Evolutionary conservation across 768 basidiomycete genomes (phyloP), one percentile per base, ranked within the genome.

Genomic region (Panellus pusillus): DNA sequence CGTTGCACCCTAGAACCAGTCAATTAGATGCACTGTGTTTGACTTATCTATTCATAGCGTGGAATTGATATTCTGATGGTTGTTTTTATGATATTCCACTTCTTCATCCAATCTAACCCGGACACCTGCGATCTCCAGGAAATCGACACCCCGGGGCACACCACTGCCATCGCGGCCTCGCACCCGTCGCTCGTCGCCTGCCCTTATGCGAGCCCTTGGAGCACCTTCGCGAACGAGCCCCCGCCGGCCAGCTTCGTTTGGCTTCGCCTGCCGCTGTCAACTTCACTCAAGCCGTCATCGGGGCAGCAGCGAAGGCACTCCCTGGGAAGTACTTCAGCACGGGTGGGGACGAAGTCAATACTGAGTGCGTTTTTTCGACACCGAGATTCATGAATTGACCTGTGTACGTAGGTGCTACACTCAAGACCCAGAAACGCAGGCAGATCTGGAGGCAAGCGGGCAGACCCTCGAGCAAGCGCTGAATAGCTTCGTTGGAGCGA

Each of bases 101-200:
- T 40, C 18, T 27, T 65, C 71, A 4, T 78, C 79, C 62, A 65
- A 66, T 6, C 58, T 63, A 48, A 1, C 79, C 78, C 6, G 24
- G 6, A 24, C 24, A 24, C 24, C 24, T 24, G 24, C 24, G 24
- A 24, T 24, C 50, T 65, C 15, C 50, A 85, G 81, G 91, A 93
- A 73, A 80, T 93, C 47, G 93, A 93, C 65, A 88, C 81, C 2
- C 92, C 92, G 0, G 92, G 91, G 0, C 93, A 93, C 67, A 90
- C 90, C 2, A 75, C 86, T 1, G 69, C 76, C 28, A 86, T 94
- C 36, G 77, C 76, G 2, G 60, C 71, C 8, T 76, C 87, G 0
- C 80, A 89, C 63, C 91, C 92, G 0, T 87, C 92, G 28, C 80
- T 82, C 52, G 67, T 93, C 36, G 91, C 90, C 1, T 93, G 92